A percentile compares a stretch with the other conserved stretches of the same genome.
Conservation (phyloP, 2,329 filamentous ascomycete species). For the Akanthomyces muscarius region DNA sequence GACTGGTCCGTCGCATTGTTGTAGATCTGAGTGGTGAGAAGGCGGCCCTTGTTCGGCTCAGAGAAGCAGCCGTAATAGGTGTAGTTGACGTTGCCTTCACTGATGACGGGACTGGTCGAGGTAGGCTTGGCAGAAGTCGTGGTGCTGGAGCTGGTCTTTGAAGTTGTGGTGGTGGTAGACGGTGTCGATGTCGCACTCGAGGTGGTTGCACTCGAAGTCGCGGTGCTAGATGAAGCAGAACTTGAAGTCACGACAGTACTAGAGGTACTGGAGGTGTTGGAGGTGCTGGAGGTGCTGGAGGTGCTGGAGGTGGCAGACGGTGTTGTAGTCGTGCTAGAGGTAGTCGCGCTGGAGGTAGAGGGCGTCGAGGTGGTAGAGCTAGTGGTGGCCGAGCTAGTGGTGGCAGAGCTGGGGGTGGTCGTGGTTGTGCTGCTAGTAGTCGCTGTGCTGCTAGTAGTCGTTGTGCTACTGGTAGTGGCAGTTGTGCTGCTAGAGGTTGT, state of each 20-base stretch:
- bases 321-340: not conserved
- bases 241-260: not conserved
- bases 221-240: not conserved
- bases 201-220: constrained; percentile 9
- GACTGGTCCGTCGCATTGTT: constrained; percentile 33
- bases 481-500: not conserved
- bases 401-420: not conserved
- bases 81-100: constrained; percentile 34
- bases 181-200: not conserved
- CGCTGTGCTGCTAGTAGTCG: not conserved
- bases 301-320: not conserved
- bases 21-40: constrained; percentile 29
- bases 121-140: constrained; percentile 21
- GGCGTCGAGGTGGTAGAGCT: not conserved
- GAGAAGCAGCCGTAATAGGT: constrained; percentile 35
- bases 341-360: not conserved
- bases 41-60: constrained; percentile 31
- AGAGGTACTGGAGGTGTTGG: not conserved
- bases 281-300: not conserved
- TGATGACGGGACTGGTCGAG: constrained; percentile 27
- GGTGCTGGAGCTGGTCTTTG: not conserved
- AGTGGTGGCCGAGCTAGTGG: not conserved
- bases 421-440: not conserved
- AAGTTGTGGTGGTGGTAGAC: constrained; percentile 5
- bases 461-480: not conserved